Evolutionary conservation across 352 stramenopile genomes (phyloP), one percentile per base, ranked within the genome.

Genomic region (Phytophthora cactorum): DNA sequence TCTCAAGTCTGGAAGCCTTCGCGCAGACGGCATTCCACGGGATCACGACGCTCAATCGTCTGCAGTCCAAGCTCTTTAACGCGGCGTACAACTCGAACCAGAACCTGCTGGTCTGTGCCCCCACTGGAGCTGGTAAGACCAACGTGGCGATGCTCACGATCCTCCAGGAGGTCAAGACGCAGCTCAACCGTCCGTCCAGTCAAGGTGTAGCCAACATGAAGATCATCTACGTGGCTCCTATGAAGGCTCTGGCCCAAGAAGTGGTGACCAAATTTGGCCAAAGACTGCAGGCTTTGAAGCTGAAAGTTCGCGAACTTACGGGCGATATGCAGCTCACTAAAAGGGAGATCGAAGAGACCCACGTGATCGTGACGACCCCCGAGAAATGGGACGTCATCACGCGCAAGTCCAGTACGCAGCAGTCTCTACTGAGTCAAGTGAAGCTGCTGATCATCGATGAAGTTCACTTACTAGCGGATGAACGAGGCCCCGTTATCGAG

Each of bases 381-480:
- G 97, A 99, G 71, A 99, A 99, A 71, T 99, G 96, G 96, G 97
- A 99, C 67, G 97, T 99, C 2, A 98, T 99, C 34, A 99, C 98
- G 52, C 82, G 98, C 44, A 99, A 99, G 80, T 90, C 78, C 15
- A 86, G 82, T 51, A 88, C 82, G 5, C 97, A 99, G 75, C 97
- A 98, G 67, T 79, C 86, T 22, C 74, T 97, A 36, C 66, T 96
- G 9, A 89, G 82, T 44, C 84, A 97, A 54, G 98, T 98, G 49
- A 95, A 96, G 50, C 84, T 99, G 28, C 76, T 99, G 12, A 99
- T 99, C 69, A 99, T 99, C 67, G 98, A 99, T 74, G 98, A 99
- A 84, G 97, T 99, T 9, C 98, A 99, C 68, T 81, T 99, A 49
- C 80, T 99, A 1, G 98, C 97, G 2, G 97, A 99, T 60, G 97